Conservation (phyloP, 495 filamentous ascomycete species). For the Neurospora terricola region DNA sequence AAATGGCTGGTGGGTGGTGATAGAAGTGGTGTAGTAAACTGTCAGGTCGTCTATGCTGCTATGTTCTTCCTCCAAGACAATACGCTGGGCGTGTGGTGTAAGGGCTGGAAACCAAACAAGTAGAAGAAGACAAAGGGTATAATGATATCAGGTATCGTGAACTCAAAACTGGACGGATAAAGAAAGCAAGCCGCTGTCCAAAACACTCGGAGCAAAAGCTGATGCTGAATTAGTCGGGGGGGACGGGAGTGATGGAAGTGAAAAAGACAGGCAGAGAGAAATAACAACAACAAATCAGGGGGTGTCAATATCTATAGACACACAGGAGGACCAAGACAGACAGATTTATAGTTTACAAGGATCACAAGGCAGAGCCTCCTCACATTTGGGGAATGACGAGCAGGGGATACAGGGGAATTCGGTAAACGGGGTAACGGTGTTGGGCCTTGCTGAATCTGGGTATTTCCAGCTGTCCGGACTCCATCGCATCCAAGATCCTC, state of each 20-base stretch:
- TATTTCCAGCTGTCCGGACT: conserved; percentile 7
- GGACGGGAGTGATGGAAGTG: background rate
- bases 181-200: background rate
- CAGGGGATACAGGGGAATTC: background rate
- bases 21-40: background rate
- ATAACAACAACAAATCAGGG: background rate
- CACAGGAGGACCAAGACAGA: background rate
- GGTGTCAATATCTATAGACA: background rate
- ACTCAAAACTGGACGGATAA: background rate
- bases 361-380: conserved; percentile 1
- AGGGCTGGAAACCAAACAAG: background rate
- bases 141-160: background rate
- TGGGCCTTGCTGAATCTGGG: background rate
- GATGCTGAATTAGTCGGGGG: background rate
- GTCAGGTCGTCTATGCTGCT: background rate
- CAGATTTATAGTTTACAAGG: background rate
- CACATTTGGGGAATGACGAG: background rate
- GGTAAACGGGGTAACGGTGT: background rate
- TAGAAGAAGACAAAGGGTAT: background rate
- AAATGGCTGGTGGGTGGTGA: background rate
- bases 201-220: background rate
- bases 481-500: conserved; percentile 8
- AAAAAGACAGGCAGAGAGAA: background rate
- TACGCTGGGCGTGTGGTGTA: background rate
- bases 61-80: background rate